These are phyloP conservation scores for Rugosomyces carneus DNA, from an alignment of 1,284 basidiomycete species.

Conservation along the genomic window DNA sequence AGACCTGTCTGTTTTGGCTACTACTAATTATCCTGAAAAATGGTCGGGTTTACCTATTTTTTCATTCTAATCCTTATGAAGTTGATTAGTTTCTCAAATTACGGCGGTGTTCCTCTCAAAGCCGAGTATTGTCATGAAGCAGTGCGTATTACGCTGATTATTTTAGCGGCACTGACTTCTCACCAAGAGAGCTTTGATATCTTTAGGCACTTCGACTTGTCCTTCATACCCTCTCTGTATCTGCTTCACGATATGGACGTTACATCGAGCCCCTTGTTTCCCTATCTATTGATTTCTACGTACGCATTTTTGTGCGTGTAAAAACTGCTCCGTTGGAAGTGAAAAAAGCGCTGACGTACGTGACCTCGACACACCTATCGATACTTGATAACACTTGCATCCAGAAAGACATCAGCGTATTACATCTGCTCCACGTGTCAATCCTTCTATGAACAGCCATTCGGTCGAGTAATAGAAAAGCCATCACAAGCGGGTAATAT, in stretches of 20 bases:
- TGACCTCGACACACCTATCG: slow-evolving; percentile 4
- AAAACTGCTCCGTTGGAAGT: slow-evolving; percentile 78
- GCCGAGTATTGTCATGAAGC: slow-evolving; percentile 94
- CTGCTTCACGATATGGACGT: slow-evolving; percentile 89
- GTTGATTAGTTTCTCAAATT: slow-evolving; percentile 77
- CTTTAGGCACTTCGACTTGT: slow-evolving; percentile 82
- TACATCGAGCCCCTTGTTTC: slow-evolving; percentile 90
- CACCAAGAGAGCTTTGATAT: background rate
- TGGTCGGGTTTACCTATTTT: slow-evolving; percentile 49
- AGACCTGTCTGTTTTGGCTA: slow-evolving; percentile 90
- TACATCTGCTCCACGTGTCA: slow-evolving; percentile 84
- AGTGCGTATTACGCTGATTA: slow-evolving; percentile 37
- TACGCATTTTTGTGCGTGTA: slow-evolving; percentile 86
- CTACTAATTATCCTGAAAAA: slow-evolving; percentile 95
- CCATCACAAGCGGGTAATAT: slow-evolving; percentile 44
- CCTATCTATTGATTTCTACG: slow-evolving; percentile 97
- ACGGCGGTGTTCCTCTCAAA: slow-evolving; percentile 90
- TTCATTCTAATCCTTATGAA: background rate
- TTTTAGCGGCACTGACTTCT: background rate
- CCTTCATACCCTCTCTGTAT: slow-evolving; percentile 77
- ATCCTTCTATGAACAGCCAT: slow-evolving; percentile 70
- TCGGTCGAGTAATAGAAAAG: slow-evolving; percentile 65
- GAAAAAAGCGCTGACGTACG: slow-evolving; percentile 76
- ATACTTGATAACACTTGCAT: background rate
- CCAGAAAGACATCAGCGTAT: slow-evolving; percentile 76